Percentiles rank a stretch among this genome's conserved stretches.
These are phyloP conservation scores for Trypanosoma platydactyli DNA, from an alignment of 208 protist genomes.

Conservation along the genomic window DNA sequence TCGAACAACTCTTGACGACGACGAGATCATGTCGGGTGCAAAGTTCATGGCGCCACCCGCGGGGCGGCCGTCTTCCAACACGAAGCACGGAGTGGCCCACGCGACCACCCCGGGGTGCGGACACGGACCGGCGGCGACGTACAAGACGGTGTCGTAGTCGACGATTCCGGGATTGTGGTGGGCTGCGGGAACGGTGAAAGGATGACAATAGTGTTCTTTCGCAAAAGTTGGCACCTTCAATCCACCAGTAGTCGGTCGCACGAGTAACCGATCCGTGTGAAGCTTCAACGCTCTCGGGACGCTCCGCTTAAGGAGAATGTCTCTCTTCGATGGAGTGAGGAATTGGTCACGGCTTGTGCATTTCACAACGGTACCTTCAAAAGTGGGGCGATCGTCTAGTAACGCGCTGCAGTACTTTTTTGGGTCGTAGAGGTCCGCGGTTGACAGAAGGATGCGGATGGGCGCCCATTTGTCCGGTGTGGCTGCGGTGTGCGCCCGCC, in stretches of 20 bases:
- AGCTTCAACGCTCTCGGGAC: background rate
- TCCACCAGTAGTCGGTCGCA: background rate
- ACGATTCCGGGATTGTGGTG: conserved; percentile 41
- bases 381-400: conserved; percentile 23
- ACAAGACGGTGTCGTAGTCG: conserved; percentile 58
- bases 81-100: conserved; percentile 49
- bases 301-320: background rate
- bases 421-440: conserved; percentile 30
- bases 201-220: conserved; percentile 22
- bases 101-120: conserved; percentile 21
- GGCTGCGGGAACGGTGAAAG: conserved; percentile 38
- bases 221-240: background rate
- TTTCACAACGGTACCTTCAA: conserved; percentile 3
- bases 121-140: conserved; percentile 51
- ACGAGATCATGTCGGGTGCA: background rate
- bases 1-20: background rate
- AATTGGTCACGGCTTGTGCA: background rate
- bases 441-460: conserved; percentile 45
- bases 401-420: conserved; percentile 38
- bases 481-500: background rate
- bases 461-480: conserved; percentile 14
- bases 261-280: conserved; percentile 19
- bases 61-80: conserved; percentile 9
- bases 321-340: background rate
- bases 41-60: conserved; percentile 12